Evolutionary conservation across 2,329 filamentous ascomycete species (phyloP).

Genomic region (Colletotrichum spaethianum): DNA sequence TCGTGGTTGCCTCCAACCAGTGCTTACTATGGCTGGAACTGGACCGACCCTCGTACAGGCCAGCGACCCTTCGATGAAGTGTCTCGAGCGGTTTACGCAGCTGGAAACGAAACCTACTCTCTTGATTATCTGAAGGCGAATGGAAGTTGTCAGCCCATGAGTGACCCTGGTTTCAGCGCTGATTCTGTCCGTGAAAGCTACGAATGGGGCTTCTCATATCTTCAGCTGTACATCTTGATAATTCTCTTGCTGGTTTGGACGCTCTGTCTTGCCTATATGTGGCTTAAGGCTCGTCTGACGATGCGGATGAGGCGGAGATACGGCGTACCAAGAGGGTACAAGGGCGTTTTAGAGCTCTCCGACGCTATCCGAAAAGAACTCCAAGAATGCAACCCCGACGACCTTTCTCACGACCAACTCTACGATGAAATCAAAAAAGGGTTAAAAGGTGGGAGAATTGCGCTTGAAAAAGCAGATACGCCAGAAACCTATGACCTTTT

Average conservation of each 20-base stretch:
- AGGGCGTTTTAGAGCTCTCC: constrained; percentile 36
- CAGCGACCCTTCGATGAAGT: not conserved
- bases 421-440: constrained; percentile 40
- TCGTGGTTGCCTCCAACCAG: constrained; percentile 4
- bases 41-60: constrained; percentile 30
- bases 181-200: constrained; percentile 38
- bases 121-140: constrained; percentile 37
- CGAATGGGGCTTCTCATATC: constrained; percentile 48
- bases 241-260: constrained; percentile 43
- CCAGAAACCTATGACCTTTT: constrained; percentile 2
- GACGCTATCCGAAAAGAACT: constrained; percentile 36
- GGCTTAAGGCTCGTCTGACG: constrained; percentile 41
- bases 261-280: constrained; percentile 42
- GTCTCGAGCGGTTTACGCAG: not conserved
- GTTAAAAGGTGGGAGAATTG: constrained; percentile 42
- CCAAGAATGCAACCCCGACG: constrained; percentile 28
- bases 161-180: not conserved
- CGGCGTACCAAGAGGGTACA: constrained; percentile 31
- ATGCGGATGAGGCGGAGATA: constrained; percentile 7
- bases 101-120: constrained; percentile 40
- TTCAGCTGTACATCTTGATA: constrained; percentile 44
- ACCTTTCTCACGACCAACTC: constrained; percentile 42
- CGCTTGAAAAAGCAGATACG: constrained; percentile 28
- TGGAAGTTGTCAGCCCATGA: constrained; percentile 44
- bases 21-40: not conserved